These are phyloP conservation scores for Byssoonygena ceratinophila DNA, from an alignment of 2,329 filamentous ascomycete genomes.

Conservation along the genomic window DNA sequence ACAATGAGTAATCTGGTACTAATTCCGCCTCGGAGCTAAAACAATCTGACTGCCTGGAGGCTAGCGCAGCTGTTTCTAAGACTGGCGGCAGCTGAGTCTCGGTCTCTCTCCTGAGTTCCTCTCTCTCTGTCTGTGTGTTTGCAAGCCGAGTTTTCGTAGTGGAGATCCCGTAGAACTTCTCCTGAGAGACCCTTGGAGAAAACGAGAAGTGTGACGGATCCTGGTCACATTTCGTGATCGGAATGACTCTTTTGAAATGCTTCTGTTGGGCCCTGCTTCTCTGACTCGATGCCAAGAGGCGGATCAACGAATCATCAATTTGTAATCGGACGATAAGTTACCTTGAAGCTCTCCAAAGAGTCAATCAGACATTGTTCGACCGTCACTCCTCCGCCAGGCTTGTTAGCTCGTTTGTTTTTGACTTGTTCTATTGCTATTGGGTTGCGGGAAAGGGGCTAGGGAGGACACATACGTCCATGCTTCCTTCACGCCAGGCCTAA, in stretches of 20 bases:
- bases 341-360: background rate
- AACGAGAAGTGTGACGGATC: too few species aligned
- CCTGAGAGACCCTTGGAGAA: too few species aligned
- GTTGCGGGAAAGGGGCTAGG: background rate
- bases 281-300: constrained; percentile 4
- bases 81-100: too few species aligned
- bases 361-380: background rate
- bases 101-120: too few species aligned
- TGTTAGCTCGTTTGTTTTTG: background rate
- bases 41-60: too few species aligned
- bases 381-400: background rate
- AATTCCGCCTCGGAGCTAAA: too few species aligned
- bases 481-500: background rate
- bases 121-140: too few species aligned
- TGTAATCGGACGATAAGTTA: background rate
- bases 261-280: background rate
- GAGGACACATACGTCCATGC: background rate
- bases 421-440: background rate
- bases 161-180: too few species aligned
- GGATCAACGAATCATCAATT: background rate
- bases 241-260: background rate
- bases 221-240: too few species aligned
- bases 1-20: too few species aligned
- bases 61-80: too few species aligned
- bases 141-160: too few species aligned